Conservation (phyloP, 129 eudicot species). For the Ambrosia artemisiifolia region DNA sequence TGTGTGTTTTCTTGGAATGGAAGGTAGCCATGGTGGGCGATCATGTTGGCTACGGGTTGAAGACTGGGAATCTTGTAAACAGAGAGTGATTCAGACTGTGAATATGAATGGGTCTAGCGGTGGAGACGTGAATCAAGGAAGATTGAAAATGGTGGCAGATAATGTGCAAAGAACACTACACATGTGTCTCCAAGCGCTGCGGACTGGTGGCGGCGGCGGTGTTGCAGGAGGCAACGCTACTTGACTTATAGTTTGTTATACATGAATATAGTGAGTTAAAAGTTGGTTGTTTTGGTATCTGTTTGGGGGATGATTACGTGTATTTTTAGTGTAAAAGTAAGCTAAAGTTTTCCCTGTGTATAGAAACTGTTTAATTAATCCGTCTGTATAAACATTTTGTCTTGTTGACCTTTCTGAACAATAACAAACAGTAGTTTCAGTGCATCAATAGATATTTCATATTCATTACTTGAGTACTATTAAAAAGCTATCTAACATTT, state of each 20-base stretch:
- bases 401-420: constrained; percentile 16
- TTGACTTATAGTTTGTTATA: constrained; percentile 19
- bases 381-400: constrained; percentile 36
- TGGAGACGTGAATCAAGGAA: constrained; percentile 73
- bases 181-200: constrained; percentile 62
- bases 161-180: constrained; percentile 76
- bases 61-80: constrained; percentile 91
- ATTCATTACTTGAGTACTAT: too few species aligned
- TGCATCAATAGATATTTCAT: background rate
- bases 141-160: constrained; percentile 83
- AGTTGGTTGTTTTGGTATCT: constrained; percentile 18
- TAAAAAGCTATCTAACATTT: too few species aligned
- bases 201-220: constrained; percentile 43
- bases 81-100: constrained; percentile 67
- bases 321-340: constrained; percentile 21
- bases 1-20: constrained; percentile 83
- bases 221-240: constrained; percentile 3
- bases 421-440: constrained; percentile 24
- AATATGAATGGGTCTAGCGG: constrained; percentile 55
- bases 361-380: constrained; percentile 11
- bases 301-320: constrained; percentile 27
- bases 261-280: constrained; percentile 20
- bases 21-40: constrained; percentile 97
- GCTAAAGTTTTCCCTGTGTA: constrained; percentile 35
- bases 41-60: constrained; percentile 83